Evolutionary conservation across 2,329 filamentous ascomycete species (phyloP), one percentile per base, ranked within the genome.

Genomic region (Colletotrichum godetiae): DNA sequence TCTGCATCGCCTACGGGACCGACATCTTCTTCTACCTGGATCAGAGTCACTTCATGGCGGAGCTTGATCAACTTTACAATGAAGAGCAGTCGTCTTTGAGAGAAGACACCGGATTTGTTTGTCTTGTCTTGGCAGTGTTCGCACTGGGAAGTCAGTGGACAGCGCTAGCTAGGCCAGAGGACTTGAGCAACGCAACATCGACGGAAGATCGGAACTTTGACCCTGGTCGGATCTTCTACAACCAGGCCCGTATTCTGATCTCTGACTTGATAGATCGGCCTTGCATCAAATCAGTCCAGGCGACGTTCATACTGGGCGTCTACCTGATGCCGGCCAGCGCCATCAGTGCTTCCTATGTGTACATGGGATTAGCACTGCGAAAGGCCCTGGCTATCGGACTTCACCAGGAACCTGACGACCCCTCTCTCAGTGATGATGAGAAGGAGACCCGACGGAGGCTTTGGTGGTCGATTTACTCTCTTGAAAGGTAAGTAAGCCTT

Each of bases 101-200:
- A 10, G 69, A 69, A 0, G 79, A 80, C 53, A 46, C 70, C 0
- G 76, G 76, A 22, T 80, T 80, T 29, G 71, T 80, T 6, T 79
- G 79, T 37, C 76, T 80, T 4, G 74, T 76, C 0, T 74, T 80
- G 27, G 78, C 78, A 2, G 73, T 75, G 8, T 77, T 78, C 61
- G 81, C 81, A 0, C 68, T 82, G 6, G 81, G 80, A 0, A 82
- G 81, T 37, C 82, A 83, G 35, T 82, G 80, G 78, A 81, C 81
- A 1, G 75, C 77, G 0, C 68, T 83, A 6, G 79, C 79, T 42
- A 76, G 74, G 56, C 79, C 79, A 0, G 76, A 77, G 4, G 75
- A 73, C 22, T 58, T 73, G 24, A 24, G 59, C 11, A 11, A 7
- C 42, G 24, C 12, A 0, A 22, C 33, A 11, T 59, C 55, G 8